Evolutionary conservation across 257 asterid species (phyloP).

Genomic region (Craterostigma plantagineum): DNA sequence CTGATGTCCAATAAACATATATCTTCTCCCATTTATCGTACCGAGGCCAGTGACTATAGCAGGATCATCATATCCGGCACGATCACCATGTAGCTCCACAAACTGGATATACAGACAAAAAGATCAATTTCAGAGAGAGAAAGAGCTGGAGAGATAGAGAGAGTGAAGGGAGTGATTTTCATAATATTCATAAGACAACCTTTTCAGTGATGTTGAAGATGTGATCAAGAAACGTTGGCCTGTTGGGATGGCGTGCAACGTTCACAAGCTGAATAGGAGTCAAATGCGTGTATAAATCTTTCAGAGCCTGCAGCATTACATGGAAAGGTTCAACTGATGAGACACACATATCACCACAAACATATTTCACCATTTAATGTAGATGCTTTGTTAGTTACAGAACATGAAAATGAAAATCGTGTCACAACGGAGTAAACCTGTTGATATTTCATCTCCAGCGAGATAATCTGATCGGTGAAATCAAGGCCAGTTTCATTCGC

Average conservation of each 20-base stretch:
- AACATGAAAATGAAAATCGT: too few species aligned
- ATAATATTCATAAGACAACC: conserved; percentile 34
- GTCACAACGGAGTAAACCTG: conserved; percentile 28
- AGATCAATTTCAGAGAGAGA: too few species aligned
- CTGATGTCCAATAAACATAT: conserved; percentile 91
- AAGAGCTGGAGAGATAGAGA: too few species aligned
- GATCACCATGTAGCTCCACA: conserved; percentile 92
- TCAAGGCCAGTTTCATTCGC: conserved; percentile 88
- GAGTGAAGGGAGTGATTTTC: too few species aligned
- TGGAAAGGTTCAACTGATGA: not conserved
- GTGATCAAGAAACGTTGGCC: conserved; percentile 91
- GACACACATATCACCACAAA: not conserved
- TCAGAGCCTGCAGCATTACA: conserved; percentile 44
- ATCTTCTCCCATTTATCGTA: conserved; percentile 58
- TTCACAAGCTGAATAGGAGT: conserved; percentile 77
- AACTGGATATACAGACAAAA: conserved; percentile 17
- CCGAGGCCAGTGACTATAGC: conserved; percentile 86
- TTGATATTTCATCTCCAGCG: conserved; percentile 64
- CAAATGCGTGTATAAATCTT: conserved; percentile 60
- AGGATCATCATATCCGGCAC: conserved; percentile 89
- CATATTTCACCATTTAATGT: too few species aligned
- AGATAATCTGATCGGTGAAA: conserved; percentile 61
- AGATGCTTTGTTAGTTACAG: too few species aligned
- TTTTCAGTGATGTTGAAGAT: conserved; percentile 66
- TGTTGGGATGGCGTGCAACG: conserved; percentile 75